Evolutionary conservation across 768 basidiomycete species (phyloP).

Genomic region (Leccinum disarticulatum): DNA sequence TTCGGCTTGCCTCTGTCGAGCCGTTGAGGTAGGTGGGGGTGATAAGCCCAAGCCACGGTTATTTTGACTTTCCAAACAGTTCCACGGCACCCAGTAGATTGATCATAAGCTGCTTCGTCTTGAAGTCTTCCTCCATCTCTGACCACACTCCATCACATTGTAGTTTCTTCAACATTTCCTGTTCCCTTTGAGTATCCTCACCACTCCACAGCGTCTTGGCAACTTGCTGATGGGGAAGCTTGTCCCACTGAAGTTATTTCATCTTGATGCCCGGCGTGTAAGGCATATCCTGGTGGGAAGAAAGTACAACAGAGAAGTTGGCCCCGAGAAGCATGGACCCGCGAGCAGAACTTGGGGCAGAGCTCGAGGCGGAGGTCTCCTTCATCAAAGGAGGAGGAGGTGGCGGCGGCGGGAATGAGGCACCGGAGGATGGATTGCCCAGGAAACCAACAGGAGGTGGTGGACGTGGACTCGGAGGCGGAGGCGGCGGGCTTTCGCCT

Average conservation of each 20-base stretch:
- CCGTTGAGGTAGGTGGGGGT: conserved; percentile 37
- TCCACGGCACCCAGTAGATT: no score
- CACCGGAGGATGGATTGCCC: conserved; percentile 26
- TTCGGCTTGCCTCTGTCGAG: conserved; percentile 83
- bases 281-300: conserved; percentile 79
- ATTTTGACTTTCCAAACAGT: no score
- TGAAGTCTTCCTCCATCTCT: no score
- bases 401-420: conserved; percentile 7
- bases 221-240: conserved; percentile 87
- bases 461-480: conserved; percentile 31
- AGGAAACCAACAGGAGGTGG: conserved; percentile 31
- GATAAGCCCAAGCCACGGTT: no score
- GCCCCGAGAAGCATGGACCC: conserved; percentile 61
- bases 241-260: conserved; percentile 99
- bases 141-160: no score
- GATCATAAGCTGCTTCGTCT: no score
- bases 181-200: conserved; percentile 50
- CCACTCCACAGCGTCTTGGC: conserved; percentile 83
- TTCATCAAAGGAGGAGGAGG: conserved; percentile 33
- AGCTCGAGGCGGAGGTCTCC: conserved; percentile 36
- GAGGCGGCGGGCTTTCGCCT: conserved; percentile 46
- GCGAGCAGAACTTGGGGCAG: conserved; percentile 55
- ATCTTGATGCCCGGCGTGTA: conserved; percentile 87
- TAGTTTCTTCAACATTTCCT: no score
- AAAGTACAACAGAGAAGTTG: conserved; percentile 51